Evolutionary conservation across 805 yeast genomes (phyloP), one percentile per base, ranked within the genome.

Genomic region (Lachancea sp.): DNA sequence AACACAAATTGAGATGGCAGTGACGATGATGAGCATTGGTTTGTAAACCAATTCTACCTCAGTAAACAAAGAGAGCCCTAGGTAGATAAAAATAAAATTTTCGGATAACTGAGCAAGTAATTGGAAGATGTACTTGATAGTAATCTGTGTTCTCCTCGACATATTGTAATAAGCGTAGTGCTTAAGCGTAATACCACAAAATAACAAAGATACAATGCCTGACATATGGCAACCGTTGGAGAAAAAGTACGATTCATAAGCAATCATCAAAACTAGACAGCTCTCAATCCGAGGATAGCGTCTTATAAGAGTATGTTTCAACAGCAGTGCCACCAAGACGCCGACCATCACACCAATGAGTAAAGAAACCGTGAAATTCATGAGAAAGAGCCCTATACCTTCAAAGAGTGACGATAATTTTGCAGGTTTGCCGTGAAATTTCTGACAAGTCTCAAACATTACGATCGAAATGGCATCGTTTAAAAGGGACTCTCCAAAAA

Each of bases 191-290:
- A 92, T 92, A 41, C 99, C 98, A 61, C 97, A 90, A 67, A 92
- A 92, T 49, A 92, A 67, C 49, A 92, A 70, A 1, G 97, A 88
- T 5, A 90, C 97, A 49, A 90, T 90, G 34, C 99, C 99, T 5
- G 97, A 89, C 98, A 92, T 92, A 61, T 94, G 98, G 54, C 97
- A 94, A 36, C 98, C 99, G 57, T 92, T 92, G 31, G 97, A 89
- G 64, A 92, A 92, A 69, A 92, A 92, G 63, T 92, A 92, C 0
- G 97, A 87, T 54, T 88, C 96, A 60, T 92, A 92, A 13, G 97
- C 97, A 59, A 89, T 80, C 50, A 92, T 66, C 33, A 92, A 66
- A 21, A 92, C 95, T 41, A 92, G 61, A 61, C 97, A 94, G 21
- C 97, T 85, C 68, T 92, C 99, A 54, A 92, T 86, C 60, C 88